Evolutionary conservation across 2,329 filamentous ascomycete species (phyloP).

Genomic region (Bertia moriformis): DNA sequence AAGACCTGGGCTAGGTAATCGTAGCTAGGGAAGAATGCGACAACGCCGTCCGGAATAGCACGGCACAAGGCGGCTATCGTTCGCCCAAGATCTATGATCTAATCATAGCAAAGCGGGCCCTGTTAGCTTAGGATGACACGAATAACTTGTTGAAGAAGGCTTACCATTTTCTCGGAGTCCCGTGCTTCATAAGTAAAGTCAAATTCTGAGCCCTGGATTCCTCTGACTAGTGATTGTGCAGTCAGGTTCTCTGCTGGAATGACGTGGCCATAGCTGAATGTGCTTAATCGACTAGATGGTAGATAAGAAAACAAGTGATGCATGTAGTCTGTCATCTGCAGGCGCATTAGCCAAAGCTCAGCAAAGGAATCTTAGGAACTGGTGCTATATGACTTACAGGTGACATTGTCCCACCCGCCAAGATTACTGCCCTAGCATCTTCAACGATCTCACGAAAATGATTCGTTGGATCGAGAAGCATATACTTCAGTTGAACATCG

Average conservation of each 20-base stretch:
- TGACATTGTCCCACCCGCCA: conserved; percentile 65
- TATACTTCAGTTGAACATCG: conserved; percentile 37
- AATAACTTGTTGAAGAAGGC: too few species aligned
- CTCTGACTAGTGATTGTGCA: conserved; percentile 36
- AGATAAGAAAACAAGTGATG: conserved; percentile 56
- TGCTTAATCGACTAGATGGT: conserved; percentile 32
- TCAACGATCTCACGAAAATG: conserved; percentile 58
- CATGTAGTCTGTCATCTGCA: conserved; percentile 47
- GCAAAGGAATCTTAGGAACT: neutral
- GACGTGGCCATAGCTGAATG: conserved; percentile 58
- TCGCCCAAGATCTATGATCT: conserved; percentile 41
- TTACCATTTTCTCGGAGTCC: conserved; percentile 19
- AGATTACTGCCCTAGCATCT: conserved; percentile 50
- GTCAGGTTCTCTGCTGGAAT: conserved; percentile 50
- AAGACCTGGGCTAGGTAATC: conserved; percentile 45
- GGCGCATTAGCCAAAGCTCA: neutral
- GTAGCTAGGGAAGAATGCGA: conserved; percentile 63
- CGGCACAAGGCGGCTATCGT: conserved; percentile 36
- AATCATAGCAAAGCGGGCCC: neutral
- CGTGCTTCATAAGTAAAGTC: conserved; percentile 55
- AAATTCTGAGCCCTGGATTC: conserved; percentile 32
- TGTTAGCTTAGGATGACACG: too few species aligned
- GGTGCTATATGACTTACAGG: conserved; percentile 17
- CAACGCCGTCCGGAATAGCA: conserved; percentile 49
- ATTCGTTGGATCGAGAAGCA: conserved; percentile 55